Base-by-base conservation (phyloP, 2,329 filamentous ascomycete species). In the Ophiostoma fasciatum region DNA sequence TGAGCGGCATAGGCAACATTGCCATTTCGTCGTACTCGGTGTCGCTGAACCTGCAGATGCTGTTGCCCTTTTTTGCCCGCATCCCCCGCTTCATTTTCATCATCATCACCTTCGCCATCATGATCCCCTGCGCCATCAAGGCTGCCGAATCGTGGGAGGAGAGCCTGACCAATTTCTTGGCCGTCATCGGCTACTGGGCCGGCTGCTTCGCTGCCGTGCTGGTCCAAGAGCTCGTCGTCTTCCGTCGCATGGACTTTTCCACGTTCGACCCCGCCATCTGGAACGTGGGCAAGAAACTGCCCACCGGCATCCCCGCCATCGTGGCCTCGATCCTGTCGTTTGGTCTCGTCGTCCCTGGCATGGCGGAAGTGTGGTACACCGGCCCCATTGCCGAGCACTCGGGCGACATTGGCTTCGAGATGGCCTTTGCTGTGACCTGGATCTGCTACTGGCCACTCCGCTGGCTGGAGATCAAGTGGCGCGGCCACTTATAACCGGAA, bases 321-420 rank as follows among this genome's bases (percentile, higher is more conserved):
- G 50, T 50, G 3, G 62, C 64, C 3, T 66, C 57, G 3, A 28
- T 63, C 3, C 45, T 64, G n/a, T 62, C 57, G 33, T 60, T 66
- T 38, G 64, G 52, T 2, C 49, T 76, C 8, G 62, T 76, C 2
- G 57, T 77, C 7, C 72, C 73, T 0, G 68, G 64, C 22, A 76
- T 77, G 64, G 61, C 59, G 9, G 68, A 74, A 51, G 65, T 62
- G 4, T 77, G 71, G 71, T 77, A 64, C 47, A 66, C 61, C 8
- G 73, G 73, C 0, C 72, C 72, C 0, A 68, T 78, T 45, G 73
- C 71, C 0, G 53, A 62, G 51, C 63, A 46, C 25, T 74, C 72
- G 10, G 74, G 74, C 0, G 74, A 79, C 43, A 68, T 79, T 49
- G 75, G 74, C 0, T 77, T 79, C 39, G 74, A 79, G 56, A 54